Base-by-base conservation (phyloP, 345 rosid genomes). In the Trapa incisa region DNA sequence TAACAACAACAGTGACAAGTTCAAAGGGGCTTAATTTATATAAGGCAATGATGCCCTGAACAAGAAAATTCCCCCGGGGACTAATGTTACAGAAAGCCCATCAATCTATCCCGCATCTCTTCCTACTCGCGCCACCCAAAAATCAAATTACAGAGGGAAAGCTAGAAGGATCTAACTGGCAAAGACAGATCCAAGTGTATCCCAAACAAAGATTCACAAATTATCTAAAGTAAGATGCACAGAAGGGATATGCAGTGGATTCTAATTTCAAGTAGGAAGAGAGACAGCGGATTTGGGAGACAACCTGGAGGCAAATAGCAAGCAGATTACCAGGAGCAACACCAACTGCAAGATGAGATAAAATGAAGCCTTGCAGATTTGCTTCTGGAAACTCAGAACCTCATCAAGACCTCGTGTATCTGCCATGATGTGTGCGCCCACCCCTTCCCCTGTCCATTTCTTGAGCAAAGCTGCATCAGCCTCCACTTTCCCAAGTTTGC, bases 331-430 rank as follows among this genome's bases (percentile, higher is more conserved):
- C 60, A 77, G 60, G 66, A 91, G 74, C 67, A 89, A 81, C n/a
- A 84, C 68, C 73, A 91, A 50, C 84, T 86, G 93, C 45, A 83
- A 70, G 43, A 82, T 64, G 73, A 87, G 77, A 72, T 84, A 85
- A 12, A 73, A 70, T 42, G 85, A 73, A 54, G 75, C 77, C 79
- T 81, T 85, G 43, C 72, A 70, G 8, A 71, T 82, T 68, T 80
- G 73, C 73, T 70, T 80, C 85, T 80, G 89, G 67, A 81, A 75
- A 70, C 74, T 78, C 80, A 79, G 67, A 58, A 72, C 81, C 72
- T 83, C 87, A 77, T 84, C 84, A 0, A 74, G 74, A 61, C 63
- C 84, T 65, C 77, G 64, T 32, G 81, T 66, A 52, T 79, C 88
- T 45, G 66, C 84, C 1, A 78, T 63, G 38, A 58, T 33, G 61